A percentile compares a stretch with the other conserved stretches of the same genome.
Conservation (phyloP, 148 eudicot genomes). For the Salicornia ramosissima region DNA sequence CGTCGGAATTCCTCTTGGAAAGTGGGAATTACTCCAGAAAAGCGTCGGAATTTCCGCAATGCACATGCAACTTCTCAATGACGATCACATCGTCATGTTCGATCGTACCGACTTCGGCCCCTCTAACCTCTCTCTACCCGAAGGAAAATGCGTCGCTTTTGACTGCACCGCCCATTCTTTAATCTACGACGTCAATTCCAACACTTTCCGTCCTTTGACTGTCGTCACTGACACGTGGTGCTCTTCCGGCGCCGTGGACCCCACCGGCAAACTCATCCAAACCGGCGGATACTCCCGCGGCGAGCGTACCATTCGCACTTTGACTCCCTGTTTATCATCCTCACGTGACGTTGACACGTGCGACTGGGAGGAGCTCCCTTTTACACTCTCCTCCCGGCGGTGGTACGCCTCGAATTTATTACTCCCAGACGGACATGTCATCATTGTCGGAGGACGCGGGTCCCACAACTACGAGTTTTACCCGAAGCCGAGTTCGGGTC, state of each 20-base stretch:
- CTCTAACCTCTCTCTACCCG: slow-evolving; percentile 57
- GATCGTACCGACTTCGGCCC: slow-evolving; percentile 84
- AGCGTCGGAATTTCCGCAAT: slow-evolving; percentile 77
- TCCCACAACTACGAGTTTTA: slow-evolving; percentile 72
- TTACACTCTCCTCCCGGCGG: slow-evolving; percentile 38
- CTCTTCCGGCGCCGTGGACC: slow-evolving; percentile 66
- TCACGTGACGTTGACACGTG: slow-evolving; percentile 11
- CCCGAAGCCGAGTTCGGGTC: slow-evolving; percentile 44
- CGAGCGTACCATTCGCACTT: slow-evolving; percentile 50
- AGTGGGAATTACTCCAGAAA: slow-evolving; percentile 44
- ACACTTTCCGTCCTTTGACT: slow-evolving; percentile 55
- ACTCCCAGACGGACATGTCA: slow-evolving; percentile 63
- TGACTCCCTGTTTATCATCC: slow-evolving; percentile 40
- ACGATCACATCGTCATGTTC: slow-evolving; percentile 60
- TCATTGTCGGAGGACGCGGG: slow-evolving; percentile 71
- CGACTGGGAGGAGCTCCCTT: slow-evolving; percentile 59
- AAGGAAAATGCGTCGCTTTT: slow-evolving; percentile 19
- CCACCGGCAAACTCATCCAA: slow-evolving; percentile 59
- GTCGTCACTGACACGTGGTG: slow-evolving; percentile 67
- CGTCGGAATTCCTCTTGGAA: slow-evolving; percentile 17
- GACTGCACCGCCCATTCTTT: slow-evolving; percentile 82
- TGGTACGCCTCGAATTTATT: slow-evolving; percentile 80
- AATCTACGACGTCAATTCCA: slow-evolving; percentile 53
- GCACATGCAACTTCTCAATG: slow-evolving; percentile 86
- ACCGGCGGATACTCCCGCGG: slow-evolving; percentile 76